Base-by-base conservation (phyloP, 305 asterid genomes). In the Fraxinus greggii region DNA sequence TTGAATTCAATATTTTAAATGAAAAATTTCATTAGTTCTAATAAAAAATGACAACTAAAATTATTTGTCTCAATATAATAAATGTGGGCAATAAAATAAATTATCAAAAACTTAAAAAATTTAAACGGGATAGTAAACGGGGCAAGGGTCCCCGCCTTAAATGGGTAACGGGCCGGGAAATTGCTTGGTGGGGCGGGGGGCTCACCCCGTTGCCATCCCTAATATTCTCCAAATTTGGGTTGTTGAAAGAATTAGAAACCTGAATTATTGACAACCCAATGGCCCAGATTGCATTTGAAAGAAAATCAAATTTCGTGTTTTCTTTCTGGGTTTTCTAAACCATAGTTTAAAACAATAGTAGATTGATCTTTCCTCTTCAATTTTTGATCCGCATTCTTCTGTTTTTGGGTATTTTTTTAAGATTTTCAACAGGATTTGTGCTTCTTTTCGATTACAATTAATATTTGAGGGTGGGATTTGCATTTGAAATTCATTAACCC, bases 171-270 rank as follows among this genome's bases (percentile, higher is more conserved):
- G n/a, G n/a, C n/a, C n/a, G n/a, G n/a, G n/a, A n/a, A n/a, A n/a
- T n/a, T n/a, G n/a, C n/a, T n/a, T n/a, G n/a, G n/a, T n/a, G n/a
- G n/a, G n/a, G n/a, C n/a, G n/a, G n/a, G n/a, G n/a, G n/a, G n/a
- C n/a, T n/a, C n/a, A n/a, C n/a, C n/a, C n/a, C n/a, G n/a, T n/a
- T n/a, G n/a, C n/a, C n/a, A n/a, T n/a, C n/a, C 69, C 78, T 89
- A 4, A 79, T 86, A 12, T 92, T 93, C 80, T 86, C 91, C 2
- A 83, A 90, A 79, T 93, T 82, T 10, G 96, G 97, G 72, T 33
- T 90, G 83, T 79, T 93, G 82, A 88, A 83, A 80, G 95, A 89
- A 86, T 81, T 96, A 0, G 92, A 88, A 79, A 83, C 89, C 29
- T 83, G 81, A 85, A 42, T 86, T 38, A 2, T 63, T 10, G 77